Evolutionary conservation across 257 asterid genomes (phyloP).

Genomic region (Datura wrightii): DNA sequence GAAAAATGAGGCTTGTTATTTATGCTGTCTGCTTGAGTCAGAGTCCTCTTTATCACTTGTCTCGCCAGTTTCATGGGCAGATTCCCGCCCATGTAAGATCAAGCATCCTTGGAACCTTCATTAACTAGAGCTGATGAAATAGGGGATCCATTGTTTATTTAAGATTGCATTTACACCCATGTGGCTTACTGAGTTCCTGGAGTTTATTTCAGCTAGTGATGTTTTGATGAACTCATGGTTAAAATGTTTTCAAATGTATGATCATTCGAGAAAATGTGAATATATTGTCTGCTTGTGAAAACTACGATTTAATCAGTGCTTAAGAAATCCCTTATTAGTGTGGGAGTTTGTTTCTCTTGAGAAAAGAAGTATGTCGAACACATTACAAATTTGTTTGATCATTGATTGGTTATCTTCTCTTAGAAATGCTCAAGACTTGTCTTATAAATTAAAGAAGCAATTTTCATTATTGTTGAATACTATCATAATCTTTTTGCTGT

Average conservation of each 20-base stretch:
- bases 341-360: neutral
- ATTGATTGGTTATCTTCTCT: neutral
- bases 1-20: constrained; percentile 10
- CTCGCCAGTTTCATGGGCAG: neutral
- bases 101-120: neutral
- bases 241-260: constrained; percentile 7
- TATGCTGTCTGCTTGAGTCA: constrained; percentile 3
- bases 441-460: neutral
- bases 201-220: constrained; percentile 6
- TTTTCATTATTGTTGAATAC: neutral
- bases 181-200: neutral
- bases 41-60: constrained; percentile 10
- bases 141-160: neutral
- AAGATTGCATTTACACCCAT: neutral
- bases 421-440: constrained; percentile 17
- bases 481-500: neutral
- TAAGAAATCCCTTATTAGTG: neutral
- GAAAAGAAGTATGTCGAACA: constrained; percentile 1
- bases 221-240: neutral
- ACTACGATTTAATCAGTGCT: constrained; percentile 8
- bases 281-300: neutral
- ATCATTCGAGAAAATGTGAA: neutral
- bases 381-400: neutral
- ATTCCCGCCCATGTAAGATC: neutral
- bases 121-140: neutral